Conservation (phyloP, 805 yeast species). For the Wickerhamiella brachini region DNA sequence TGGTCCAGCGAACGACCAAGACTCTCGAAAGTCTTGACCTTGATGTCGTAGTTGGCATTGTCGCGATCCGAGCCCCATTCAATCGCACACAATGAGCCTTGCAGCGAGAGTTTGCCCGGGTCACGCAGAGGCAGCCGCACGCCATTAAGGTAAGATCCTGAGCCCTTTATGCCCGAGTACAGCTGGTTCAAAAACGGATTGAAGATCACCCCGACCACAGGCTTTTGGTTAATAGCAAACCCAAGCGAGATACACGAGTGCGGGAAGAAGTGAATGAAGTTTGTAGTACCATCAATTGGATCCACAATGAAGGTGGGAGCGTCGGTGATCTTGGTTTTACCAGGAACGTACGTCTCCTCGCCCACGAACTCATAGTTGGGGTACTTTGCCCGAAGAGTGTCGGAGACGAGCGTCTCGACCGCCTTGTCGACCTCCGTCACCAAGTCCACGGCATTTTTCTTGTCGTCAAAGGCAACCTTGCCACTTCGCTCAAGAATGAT, state of each 20-base stretch:
- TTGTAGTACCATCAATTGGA: constrained; percentile 54
- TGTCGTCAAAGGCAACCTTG: constrained; percentile 35
- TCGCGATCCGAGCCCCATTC: constrained; percentile 51
- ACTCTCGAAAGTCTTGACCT: constrained; percentile 34
- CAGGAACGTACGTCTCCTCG: constrained; percentile 44
- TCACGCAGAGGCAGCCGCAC: constrained; percentile 27
- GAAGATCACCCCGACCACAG: constrained; percentile 53
- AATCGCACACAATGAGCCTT: constrained; percentile 40
- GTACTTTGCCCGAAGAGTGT: constrained; percentile 24
- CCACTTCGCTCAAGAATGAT: constrained; percentile 39
- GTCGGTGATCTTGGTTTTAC: constrained; percentile 32
- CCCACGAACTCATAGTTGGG: constrained; percentile 45
- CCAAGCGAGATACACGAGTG: constrained; percentile 50
- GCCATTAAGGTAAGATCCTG: constrained; percentile 41
- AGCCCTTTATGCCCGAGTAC: constrained; percentile 41
- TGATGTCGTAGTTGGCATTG: constrained; percentile 37
- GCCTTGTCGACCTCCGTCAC: constrained; percentile 49
- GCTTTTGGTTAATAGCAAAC: constrained; percentile 32
- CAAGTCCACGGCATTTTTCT: constrained; percentile 46
- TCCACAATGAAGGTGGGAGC: constrained; percentile 53
- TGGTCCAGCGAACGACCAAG: constrained; percentile 29
- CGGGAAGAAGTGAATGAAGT: constrained; percentile 51
- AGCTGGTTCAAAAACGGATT: constrained; percentile 43
- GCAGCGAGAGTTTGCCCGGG: constrained; percentile 29
- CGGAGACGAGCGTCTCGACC: constrained; percentile 34